These are phyloP conservation scores for Cantharellus cinnabarinus DNA, from an alignment of 768 basidiomycete species.

Conservation along the genomic window DNA sequence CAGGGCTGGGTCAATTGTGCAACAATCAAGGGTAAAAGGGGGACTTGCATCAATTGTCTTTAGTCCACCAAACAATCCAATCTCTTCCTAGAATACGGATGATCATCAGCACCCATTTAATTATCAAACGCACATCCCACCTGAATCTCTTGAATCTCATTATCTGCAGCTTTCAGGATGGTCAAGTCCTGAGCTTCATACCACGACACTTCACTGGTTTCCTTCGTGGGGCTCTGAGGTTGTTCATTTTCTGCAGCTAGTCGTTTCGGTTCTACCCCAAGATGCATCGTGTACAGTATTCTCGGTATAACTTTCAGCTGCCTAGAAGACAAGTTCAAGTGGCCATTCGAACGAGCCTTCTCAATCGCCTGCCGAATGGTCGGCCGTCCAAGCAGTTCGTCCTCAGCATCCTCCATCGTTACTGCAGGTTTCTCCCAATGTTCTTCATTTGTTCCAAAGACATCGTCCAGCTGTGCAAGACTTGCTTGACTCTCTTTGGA, in stretches of 20 bases:
- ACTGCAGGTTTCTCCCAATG: slow-evolving; percentile 4
- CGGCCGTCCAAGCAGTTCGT: slow-evolving; percentile 11
- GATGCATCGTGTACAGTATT: slow-evolving; percentile 59
- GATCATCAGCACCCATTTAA: background rate
- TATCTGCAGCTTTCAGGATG: slow-evolving; percentile 58
- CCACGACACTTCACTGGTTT: slow-evolving; percentile 39
- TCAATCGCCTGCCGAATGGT: slow-evolving; percentile 5
- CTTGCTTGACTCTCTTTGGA: background rate
- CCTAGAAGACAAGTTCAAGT: slow-evolving; percentile 51
- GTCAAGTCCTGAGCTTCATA: slow-evolving; percentile 66
- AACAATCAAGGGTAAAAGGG: background rate
- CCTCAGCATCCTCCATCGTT: slow-evolving; percentile 9
- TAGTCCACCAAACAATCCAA: slow-evolving; percentile 65
- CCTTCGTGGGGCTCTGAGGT: slow-evolving; percentile 21
- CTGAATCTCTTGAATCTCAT: slow-evolving; percentile 59
- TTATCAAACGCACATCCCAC: background rate
- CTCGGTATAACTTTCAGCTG: slow-evolving; percentile 54
- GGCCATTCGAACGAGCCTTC: slow-evolving; percentile 6
- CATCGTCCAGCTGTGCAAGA: background rate
- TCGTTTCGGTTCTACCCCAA: slow-evolving; percentile 51
- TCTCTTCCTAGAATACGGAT: slow-evolving; percentile 27
- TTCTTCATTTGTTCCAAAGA: background rate
- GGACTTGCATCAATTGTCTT: slow-evolving; percentile 55
- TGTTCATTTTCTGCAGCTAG: slow-evolving; percentile 41
- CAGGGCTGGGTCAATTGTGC: background rate